phyloP scores from a whole-genome alignment of 2,329 filamentous ascomycete genomes.

The Pleomassaria siparia region DNA sequence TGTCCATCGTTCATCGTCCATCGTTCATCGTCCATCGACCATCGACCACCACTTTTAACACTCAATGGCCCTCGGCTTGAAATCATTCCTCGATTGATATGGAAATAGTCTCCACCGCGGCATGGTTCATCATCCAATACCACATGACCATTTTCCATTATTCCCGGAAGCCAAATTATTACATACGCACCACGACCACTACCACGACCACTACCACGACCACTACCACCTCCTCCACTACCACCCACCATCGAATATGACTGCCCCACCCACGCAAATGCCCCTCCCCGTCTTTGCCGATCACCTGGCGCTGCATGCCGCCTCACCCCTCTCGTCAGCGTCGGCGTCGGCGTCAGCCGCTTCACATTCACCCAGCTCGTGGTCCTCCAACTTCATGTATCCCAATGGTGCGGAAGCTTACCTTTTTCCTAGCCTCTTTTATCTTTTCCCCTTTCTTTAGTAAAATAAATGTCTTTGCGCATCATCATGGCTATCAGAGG shows the following conservation, averaged over 20 bases:
- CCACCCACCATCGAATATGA: conserved; percentile 15
- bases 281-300: conserved; percentile 26
- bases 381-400: conserved; percentile 22
- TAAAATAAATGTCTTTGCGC: conserved; percentile 4
- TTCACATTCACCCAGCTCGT: conserved; percentile 23
- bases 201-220: background rate
- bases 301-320: conserved; percentile 18
- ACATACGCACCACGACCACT: too few relatives aligned
- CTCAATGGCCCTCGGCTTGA: background rate
- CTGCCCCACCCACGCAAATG: conserved; percentile 23
- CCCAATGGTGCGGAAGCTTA: conserved; percentile 21
- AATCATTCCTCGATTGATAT: background rate
- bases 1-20: too few relatives aligned
- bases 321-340: conserved; percentile 24
- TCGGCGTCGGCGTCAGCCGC: conserved; percentile 24
- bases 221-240: background rate
- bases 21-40: too few relatives aligned
- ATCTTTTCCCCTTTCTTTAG: background rate
- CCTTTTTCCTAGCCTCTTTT: background rate
- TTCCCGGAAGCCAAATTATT: background rate
- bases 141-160: background rate
- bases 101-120: background rate
- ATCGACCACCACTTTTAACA: background rate
- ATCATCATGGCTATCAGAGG: background rate
- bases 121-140: background rate